Base-by-base conservation (phyloP, 2,329 filamentous ascomycete genomes). In the Epichloe brachyelytri region DNA sequence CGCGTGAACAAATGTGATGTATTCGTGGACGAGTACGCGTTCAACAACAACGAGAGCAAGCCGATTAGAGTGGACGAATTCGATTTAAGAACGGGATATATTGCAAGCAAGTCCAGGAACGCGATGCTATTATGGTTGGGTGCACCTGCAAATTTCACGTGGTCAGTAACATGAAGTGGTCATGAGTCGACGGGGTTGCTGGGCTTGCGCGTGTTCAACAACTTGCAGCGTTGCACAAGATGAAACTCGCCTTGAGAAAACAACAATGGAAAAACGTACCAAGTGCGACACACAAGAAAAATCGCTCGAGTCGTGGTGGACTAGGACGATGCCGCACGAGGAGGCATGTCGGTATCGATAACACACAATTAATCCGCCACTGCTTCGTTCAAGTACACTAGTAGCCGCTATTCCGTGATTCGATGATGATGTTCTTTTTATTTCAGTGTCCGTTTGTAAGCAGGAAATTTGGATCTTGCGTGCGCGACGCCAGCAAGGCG, bases 261-360 rank as follows among this genome's bases (percentile, higher is more conserved):
- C 14, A 15, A 37, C 12, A 33, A 15, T 38, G 34, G 19, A 14
- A 37, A 33, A 48, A 43, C 46, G 17, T 33, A 52, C 46, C 46
- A 17, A 45, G 26, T 46, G 43, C 37, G 43, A 34, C 39, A 36
- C 37, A 49, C 43, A 49, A 49, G 22, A 39, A 22, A 4, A 44
- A 49, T 40, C 11, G 37, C 34, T 52, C 22, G 15, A 43, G 41
- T 39, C 48, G 19, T 41, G 17, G 17, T 37, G 14, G 37, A 45
- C 47, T 48, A 52, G 43, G 19, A 17, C 8, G 41, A 44, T 22
- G 46, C 11, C 47, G 34, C 51, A 52, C 51, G 36, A 46, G 51
- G 20, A 49, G 38, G 37, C 51, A 52, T 52, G 46, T 52, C 51
- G 51, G 17, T 46, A 40, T 52, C 46, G 30, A 43, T 40, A 33